These are phyloP conservation scores for Oryza longistaminata DNA, from an alignment of 176 grass and related monocot species.

Conservation along the genomic window DNA sequence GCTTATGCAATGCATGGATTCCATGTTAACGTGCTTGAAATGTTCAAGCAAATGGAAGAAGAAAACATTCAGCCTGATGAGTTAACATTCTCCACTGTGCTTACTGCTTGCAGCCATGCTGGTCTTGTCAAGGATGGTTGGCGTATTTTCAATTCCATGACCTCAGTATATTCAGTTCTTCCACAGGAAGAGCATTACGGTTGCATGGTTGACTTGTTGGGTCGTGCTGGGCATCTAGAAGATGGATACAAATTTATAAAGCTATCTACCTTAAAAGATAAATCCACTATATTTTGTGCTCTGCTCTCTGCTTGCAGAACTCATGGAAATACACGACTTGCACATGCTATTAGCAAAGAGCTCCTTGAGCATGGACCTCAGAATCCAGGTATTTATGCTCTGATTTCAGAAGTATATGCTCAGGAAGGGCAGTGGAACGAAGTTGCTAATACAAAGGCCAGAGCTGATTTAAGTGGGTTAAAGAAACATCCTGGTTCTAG, in stretches of 20 bases:
- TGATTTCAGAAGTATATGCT: conserved; percentile 61
- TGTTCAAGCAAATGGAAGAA: conserved; percentile 57
- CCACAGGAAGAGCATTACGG: conserved; percentile 64
- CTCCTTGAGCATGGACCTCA: conserved; percentile 45
- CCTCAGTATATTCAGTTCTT: conserved; percentile 45
- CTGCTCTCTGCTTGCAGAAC: conserved; percentile 66
- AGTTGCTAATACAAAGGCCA: conserved; percentile 50
- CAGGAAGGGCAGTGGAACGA: conserved; percentile 58
- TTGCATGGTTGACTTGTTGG: conserved; percentile 66
- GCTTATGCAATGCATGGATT: conserved; percentile 72
- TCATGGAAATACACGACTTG: conserved; percentile 57
- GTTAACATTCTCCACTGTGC: conserved; percentile 63
- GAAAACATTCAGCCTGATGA: conserved; percentile 57
- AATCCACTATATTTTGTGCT: conserved; percentile 41
- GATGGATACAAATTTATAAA: conserved; percentile 57
- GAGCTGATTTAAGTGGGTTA: conserved; percentile 43
- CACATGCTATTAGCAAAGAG: conserved; percentile 47
- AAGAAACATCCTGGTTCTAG: conserved; percentile 63
- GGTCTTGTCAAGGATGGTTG: conserved; percentile 58
- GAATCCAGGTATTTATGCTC: conserved; percentile 58
- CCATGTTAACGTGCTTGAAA: conserved; percentile 49
- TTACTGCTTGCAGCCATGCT: conserved; percentile 69
- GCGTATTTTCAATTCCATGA: conserved; percentile 57
- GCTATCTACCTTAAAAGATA: conserved; percentile 43
- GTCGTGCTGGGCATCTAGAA: conserved; percentile 59